phyloP scores from a whole-genome alignment of 139 green algal species.

The Coelastrella sp. region DNA sequence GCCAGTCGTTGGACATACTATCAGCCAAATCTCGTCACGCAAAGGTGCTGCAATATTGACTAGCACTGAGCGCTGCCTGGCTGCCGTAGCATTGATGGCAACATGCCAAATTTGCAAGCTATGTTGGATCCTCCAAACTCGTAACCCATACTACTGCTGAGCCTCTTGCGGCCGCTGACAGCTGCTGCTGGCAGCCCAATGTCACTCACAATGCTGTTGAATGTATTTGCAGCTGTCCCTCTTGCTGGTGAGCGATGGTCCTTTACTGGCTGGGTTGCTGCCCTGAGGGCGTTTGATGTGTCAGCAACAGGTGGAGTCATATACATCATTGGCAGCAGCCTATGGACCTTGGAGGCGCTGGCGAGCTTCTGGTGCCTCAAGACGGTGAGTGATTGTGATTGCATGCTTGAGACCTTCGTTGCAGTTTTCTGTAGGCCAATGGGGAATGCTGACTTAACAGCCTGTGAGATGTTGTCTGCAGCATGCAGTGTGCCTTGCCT shows the following conservation, averaged over 20 bases:
- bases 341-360: slow-evolving; percentile 38
- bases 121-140: too few species aligned
- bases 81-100: too few species aligned
- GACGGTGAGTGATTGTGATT: slow-evolving; percentile 42
- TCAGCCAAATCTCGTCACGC: too few species aligned
- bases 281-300: slow-evolving; percentile 57
- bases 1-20: too few species aligned
- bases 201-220: not conserved
- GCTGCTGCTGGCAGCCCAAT: not conserved
- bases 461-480: too few species aligned
- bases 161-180: not conserved
- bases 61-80: too few species aligned
- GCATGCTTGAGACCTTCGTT: too few species aligned
- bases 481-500: too few species aligned
- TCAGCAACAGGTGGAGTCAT: slow-evolving; percentile 17
- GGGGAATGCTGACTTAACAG: not conserved
- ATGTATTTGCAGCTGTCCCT: slow-evolving; percentile 48
- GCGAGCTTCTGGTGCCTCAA: slow-evolving; percentile 43
- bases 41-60: too few species aligned
- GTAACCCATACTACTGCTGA: too few species aligned
- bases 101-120: too few species aligned
- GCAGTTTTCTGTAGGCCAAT: not conserved
- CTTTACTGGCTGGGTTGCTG: slow-evolving; percentile 62
- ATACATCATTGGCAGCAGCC: slow-evolving; percentile 39
- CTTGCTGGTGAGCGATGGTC: slow-evolving; percentile 57